Evolutionary conservation across 495 filamentous ascomycete species (phyloP).

Genomic region (Penicillium ucsense): DNA sequence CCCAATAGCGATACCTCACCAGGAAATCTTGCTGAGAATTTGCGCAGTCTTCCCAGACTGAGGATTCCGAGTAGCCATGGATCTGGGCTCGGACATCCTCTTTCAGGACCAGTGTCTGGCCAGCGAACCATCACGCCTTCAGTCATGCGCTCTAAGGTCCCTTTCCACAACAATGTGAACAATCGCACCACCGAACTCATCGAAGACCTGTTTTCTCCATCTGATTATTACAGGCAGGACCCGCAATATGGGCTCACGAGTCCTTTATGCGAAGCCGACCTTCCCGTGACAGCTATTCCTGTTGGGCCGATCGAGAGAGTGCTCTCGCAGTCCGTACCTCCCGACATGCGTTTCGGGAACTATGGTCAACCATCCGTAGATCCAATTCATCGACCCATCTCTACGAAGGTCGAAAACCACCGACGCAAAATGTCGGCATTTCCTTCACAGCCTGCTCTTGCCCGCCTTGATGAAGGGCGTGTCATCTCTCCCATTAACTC

Average conservation of each 20-base stretch:
- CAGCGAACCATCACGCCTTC: slow-evolving; percentile 20
- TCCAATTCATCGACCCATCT: slow-evolving; percentile 10
- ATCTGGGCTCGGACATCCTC: background rate
- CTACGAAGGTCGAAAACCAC: slow-evolving; percentile 14
- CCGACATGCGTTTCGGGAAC: slow-evolving; percentile 64
- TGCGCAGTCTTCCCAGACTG: slow-evolving; percentile 44
- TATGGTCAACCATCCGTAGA: background rate
- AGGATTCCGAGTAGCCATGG: background rate
- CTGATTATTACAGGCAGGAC: slow-evolving; percentile 19
- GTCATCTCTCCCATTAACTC: slow-evolving; percentile 21
- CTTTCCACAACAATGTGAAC: background rate
- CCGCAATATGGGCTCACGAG: slow-evolving; percentile 58
- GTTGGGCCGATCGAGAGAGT: slow-evolving; percentile 60
- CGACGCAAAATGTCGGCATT: slow-evolving; percentile 6
- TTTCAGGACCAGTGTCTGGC: slow-evolving; percentile 4
- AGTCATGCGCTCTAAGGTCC: background rate
- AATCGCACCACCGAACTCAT: background rate
- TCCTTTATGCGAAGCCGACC: slow-evolving; percentile 81
- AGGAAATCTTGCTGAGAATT: slow-evolving; percentile 20
- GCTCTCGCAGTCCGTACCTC: slow-evolving; percentile 79
- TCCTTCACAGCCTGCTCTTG: slow-evolving; percentile 1
- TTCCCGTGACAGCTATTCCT: slow-evolving; percentile 66
- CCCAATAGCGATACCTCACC: slow-evolving; percentile 24
- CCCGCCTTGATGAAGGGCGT: slow-evolving; percentile 9
- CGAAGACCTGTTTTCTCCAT: slow-evolving; percentile 8